Evolutionary conservation across 495 filamentous ascomycete species (phyloP).

Genomic region (Tirmania nivea): DNA sequence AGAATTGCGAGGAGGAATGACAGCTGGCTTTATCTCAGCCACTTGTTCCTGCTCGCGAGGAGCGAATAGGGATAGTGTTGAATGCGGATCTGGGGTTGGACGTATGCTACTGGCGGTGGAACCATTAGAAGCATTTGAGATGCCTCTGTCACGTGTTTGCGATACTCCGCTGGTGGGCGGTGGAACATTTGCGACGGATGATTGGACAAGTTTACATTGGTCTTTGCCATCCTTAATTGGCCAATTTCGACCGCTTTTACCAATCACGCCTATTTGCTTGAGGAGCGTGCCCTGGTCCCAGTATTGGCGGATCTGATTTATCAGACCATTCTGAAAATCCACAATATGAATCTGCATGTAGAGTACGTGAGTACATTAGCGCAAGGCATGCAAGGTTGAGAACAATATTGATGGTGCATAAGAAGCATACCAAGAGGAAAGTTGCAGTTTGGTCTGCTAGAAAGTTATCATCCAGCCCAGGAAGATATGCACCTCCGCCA

Average conservation of each 20-base stretch:
- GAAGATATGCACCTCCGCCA: constrained; percentile 72
- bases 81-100: constrained; percentile 43
- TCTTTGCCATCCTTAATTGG: constrained; percentile 79
- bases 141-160: constrained; percentile 1
- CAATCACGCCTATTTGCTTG: constrained; percentile 86
- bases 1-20: constrained; percentile 28
- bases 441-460: constrained; percentile 59
- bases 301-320: constrained; percentile 62
- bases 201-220: constrained; percentile 50
- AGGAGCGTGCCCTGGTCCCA: constrained; percentile 92
- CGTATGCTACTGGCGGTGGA: constrained; percentile 8
- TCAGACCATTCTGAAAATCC: constrained; percentile 59
- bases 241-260: constrained; percentile 69
- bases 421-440: constrained; percentile 52
- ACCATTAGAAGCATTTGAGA: not conserved
- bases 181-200: constrained; percentile 25
- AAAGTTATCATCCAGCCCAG: constrained; percentile 84
- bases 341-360: constrained; percentile 80
- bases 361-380: constrained; percentile 1
- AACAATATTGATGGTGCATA: not conserved
- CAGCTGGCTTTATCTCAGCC: constrained; percentile 5
- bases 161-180: not conserved
- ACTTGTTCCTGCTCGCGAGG: constrained; percentile 33
- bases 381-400: not conserved
- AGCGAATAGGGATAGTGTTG: constrained; percentile 51